Conservation (phyloP, 352 stramenopile species). For the Phytopythium boreale region DNA sequence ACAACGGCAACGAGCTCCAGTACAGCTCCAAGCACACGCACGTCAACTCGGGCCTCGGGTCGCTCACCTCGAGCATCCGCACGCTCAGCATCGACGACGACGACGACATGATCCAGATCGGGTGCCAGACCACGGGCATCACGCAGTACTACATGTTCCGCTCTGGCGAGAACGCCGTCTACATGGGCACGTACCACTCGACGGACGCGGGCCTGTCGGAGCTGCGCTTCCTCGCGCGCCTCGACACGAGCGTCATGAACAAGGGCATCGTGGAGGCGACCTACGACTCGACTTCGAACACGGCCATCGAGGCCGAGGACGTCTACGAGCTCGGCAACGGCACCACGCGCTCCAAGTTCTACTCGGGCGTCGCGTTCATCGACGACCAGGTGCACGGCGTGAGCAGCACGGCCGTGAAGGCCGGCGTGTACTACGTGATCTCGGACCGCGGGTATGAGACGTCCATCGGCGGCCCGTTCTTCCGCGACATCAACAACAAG, state of each 20-base stretch:
- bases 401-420: conserved; percentile 19
- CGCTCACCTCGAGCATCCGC: conserved; percentile 32
- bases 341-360: conserved; percentile 37
- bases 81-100: conserved; percentile 28
- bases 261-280: conserved; percentile 24
- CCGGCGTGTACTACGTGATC: conserved; percentile 50
- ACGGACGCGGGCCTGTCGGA: conserved; percentile 30
- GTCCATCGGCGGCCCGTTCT: conserved; percentile 46
- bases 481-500: conserved; percentile 65
- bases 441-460: conserved; percentile 46
- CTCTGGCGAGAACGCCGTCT: conserved; percentile 45
- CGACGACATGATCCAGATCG: conserved; percentile 42
- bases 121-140: conserved; percentile 27
- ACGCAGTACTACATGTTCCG: conserved; percentile 59
- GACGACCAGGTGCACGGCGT: conserved; percentile 43
- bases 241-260: conserved; percentile 29
- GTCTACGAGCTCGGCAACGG: conserved; percentile 31
- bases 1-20: conserved; percentile 46
- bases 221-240: conserved; percentile 45
- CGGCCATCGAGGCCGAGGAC: conserved; percentile 40
- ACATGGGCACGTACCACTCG: conserved; percentile 58
- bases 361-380: conserved; percentile 40
- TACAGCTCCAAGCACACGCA: conserved; percentile 44
- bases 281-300: conserved; percentile 27
- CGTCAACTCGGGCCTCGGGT: conserved; percentile 45